These are phyloP conservation scores for Fusarium proliferatum DNA, from an alignment of 2,329 filamentous ascomycete species.

Conservation along the genomic window DNA sequence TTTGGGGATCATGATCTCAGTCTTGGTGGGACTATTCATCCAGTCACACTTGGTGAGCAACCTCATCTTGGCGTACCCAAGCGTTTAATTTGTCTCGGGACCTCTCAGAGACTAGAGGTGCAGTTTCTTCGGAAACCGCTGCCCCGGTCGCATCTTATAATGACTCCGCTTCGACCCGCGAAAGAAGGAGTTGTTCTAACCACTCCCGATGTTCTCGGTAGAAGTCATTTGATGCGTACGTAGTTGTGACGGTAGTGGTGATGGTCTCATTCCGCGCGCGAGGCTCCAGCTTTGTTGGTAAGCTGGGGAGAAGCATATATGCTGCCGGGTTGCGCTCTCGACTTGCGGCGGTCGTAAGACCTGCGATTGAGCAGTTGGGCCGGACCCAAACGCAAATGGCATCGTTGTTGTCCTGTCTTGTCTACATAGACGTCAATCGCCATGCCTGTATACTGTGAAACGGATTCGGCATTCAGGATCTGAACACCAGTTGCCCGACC, in stretches of 20 bases:
- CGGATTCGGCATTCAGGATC: not conserved
- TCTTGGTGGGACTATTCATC: not conserved
- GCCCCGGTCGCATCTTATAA: rapidly evolving
- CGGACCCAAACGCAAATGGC: not conserved
- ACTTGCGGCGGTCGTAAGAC: not conserved
- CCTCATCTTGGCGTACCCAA: not conserved
- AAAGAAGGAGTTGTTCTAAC: not conserved
- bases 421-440: not conserved
- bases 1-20: no score
- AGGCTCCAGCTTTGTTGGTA: not conserved
- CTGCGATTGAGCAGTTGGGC: not conserved
- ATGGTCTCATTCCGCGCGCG: not conserved
- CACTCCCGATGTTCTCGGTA: not conserved
- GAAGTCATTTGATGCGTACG: not conserved
- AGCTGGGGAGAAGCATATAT: not conserved
- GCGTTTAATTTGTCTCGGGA: not conserved
- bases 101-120: not conserved
- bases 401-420: not conserved
- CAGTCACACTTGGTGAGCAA: rapidly evolving
- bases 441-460: no score
- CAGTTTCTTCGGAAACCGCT: rapidly evolving
- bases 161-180: rapidly evolving
- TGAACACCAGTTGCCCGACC: not conserved
- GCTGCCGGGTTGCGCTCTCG: not conserved
- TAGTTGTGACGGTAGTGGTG: rapidly evolving